Conservation (phyloP, 106 monocot genomes). For the Narthecium ossifragum region DNA sequence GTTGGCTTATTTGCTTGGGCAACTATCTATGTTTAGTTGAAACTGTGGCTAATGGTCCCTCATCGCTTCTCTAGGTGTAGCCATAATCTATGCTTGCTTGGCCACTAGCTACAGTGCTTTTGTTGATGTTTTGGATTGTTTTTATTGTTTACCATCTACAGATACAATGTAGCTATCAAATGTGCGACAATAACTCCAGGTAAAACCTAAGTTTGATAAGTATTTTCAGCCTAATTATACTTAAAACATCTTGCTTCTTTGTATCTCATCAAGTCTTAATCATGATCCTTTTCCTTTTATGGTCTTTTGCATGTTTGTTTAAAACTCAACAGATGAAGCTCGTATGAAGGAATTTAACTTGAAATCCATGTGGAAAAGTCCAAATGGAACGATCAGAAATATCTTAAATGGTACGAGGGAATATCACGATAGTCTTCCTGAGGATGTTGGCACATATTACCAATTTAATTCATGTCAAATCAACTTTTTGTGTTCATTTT, state of each 20-base stretch:
- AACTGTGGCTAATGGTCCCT: too few species aligned
- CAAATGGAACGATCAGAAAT: constrained; percentile 94
- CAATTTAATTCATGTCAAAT: neutral
- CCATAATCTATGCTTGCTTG: too few species aligned
- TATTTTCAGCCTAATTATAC: neutral
- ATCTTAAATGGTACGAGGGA: constrained; percentile 86
- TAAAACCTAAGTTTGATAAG: constrained; percentile 11
- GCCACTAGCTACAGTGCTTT: too few species aligned
- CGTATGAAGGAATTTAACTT: constrained; percentile 88
- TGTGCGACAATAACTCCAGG: constrained; percentile 97
- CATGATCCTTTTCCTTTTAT: constrained; percentile 1
- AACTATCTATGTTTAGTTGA: too few species aligned
- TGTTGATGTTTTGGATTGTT: neutral
- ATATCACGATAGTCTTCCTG: too few species aligned
- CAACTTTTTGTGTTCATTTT: neutral
- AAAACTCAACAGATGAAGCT: constrained; percentile 57
- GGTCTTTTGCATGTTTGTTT: too few species aligned
- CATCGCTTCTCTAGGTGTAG: too few species aligned
- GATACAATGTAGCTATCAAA: constrained; percentile 91
- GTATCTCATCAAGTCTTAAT: too few species aligned
- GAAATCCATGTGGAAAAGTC: constrained; percentile 96
- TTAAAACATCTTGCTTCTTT: too few species aligned
- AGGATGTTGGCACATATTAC: too few species aligned
- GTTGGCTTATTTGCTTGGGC: neutral
- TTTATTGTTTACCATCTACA: constrained; percentile 16